Conservation (phyloP, 1,139 yeast genomes). For the Blastobotrys ciferrii region DNA sequence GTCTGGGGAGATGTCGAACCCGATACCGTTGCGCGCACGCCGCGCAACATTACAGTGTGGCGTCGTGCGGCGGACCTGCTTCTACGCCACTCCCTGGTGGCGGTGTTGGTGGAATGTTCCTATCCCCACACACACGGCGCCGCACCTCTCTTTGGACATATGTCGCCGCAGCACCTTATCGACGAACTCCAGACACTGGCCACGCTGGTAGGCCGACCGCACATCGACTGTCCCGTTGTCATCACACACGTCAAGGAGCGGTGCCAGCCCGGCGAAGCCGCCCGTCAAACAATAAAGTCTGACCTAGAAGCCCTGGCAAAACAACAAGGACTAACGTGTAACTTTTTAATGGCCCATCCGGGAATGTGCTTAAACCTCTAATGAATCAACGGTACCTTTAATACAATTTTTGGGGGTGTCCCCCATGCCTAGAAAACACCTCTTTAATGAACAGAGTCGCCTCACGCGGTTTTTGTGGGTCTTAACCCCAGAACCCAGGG, state of each 20-base stretch:
- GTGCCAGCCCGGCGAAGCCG: constrained; percentile 11
- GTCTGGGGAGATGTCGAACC: constrained; percentile 84
- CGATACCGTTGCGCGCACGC: constrained; percentile 48
- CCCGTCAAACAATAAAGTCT: constrained; percentile 21
- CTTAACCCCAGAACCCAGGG: too few relatives aligned
- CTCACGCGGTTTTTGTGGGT: too few relatives aligned
- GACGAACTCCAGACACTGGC: constrained; percentile 52
- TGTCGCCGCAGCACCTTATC: constrained; percentile 64
- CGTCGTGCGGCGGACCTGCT: constrained; percentile 49
- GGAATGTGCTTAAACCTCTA: constrained; percentile 21
- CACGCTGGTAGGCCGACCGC: constrained; percentile 21
- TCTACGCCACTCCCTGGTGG: constrained; percentile 42
- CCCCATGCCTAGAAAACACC: too few relatives aligned
- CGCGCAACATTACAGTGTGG: constrained; percentile 58
- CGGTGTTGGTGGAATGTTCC: constrained; percentile 77
- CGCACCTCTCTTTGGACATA: constrained; percentile 65
- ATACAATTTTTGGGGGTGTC: too few relatives aligned
- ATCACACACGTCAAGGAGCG: constrained; percentile 73
- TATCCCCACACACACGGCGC: constrained; percentile 48
- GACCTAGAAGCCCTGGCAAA: constrained; percentile 25
- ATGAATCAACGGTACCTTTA: background rate
- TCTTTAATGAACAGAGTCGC: too few relatives aligned
- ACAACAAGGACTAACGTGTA: constrained; percentile 23
- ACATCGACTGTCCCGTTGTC: constrained; percentile 53
- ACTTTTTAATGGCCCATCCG: constrained; percentile 28